Conservation (phyloP, 441 rosid genomes). For the Macaranga tanarius region DNA sequence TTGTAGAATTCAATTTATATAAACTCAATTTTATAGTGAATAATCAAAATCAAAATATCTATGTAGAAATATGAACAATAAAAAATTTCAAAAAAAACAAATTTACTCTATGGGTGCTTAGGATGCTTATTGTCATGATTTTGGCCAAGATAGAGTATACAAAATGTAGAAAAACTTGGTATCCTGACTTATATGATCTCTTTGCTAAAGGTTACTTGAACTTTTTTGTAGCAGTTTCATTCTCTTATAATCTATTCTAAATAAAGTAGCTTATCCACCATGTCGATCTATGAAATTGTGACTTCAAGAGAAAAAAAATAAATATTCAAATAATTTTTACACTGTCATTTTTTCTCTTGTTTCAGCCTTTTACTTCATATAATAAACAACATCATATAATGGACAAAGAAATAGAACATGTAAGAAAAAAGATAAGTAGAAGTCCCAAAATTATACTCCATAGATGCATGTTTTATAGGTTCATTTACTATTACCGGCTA, state of each 20-base stretch:
- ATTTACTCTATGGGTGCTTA: conserved; percentile 26
- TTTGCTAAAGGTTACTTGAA: conserved; percentile 46
- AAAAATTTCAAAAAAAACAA: conserved; percentile 14
- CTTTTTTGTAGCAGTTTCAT: conserved; percentile 49
- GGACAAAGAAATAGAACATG: no score
- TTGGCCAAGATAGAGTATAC: conserved; percentile 1
- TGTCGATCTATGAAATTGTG: conserved; percentile 52
- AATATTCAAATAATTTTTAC: background rate
- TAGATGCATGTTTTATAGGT: no score
- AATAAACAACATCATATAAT: no score
- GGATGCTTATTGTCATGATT: conserved; percentile 9
- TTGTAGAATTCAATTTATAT: conserved; percentile 1
- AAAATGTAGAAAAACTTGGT: conserved; percentile 51
- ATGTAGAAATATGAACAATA: no score
- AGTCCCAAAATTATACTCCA: no score
- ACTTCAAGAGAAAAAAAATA: conserved; percentile 32
- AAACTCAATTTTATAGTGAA: conserved; percentile 6
- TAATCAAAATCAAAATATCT: no score
- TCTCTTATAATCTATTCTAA: conserved; percentile 51
- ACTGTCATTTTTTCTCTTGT: no score
- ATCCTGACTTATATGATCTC: conserved; percentile 42
- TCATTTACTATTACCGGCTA: background rate
- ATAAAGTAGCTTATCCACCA: conserved; percentile 55
- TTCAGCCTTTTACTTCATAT: no score
- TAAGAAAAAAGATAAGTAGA: no score